These are phyloP conservation scores for Gentiana macrophylla DNA, from an alignment of 257 asterid genomes.

Conservation along the genomic window DNA sequence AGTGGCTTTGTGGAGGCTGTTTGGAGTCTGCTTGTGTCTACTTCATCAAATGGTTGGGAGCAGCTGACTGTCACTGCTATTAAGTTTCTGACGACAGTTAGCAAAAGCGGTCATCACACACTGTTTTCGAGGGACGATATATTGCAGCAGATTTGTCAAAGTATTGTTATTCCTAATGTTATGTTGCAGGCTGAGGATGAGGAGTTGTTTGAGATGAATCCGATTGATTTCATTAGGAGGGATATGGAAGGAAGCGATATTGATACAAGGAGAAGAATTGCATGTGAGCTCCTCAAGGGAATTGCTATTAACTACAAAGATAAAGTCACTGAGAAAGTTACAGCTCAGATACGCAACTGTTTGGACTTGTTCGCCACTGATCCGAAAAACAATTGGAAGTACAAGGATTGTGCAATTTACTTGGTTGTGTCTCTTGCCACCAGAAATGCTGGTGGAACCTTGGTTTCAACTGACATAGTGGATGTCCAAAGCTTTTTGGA, in stretches of 20 bases:
- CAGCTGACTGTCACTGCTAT: conserved; percentile 38
- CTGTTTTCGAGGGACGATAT: conserved; percentile 50
- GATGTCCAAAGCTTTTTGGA: conserved; percentile 77
- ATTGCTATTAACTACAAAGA: conserved; percentile 69
- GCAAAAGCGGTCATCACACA: conserved; percentile 69
- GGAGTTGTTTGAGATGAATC: conserved; percentile 89
- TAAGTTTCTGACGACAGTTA: conserved; percentile 44
- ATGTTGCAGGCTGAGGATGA: conserved; percentile 81
- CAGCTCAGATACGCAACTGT: conserved; percentile 58
- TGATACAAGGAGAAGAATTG: too few species aligned
- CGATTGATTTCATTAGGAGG: conserved; percentile 81
- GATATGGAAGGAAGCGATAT: conserved; percentile 41
- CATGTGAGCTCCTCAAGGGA: conserved; percentile 26
- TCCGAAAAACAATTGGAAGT: conserved; percentile 81
- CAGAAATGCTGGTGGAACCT: conserved; percentile 65
- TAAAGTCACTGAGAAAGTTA: conserved; percentile 62
- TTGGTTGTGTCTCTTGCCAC: conserved; percentile 88
- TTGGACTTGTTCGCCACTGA: conserved; percentile 59
- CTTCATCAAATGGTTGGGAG: conserved; percentile 57
- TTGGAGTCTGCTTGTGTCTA: conserved; percentile 68
- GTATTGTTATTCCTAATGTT: too few species aligned
- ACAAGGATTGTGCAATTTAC: conserved; percentile 89
- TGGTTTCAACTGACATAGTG: conserved; percentile 81
- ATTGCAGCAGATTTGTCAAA: too few species aligned
- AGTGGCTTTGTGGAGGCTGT: conserved; percentile 55